A percentile compares a stretch with the other conserved stretches of the same genome.
Evolutionary conservation across 2,329 filamentous ascomycete species (phyloP).

Genomic region (Aspergillus persii): DNA sequence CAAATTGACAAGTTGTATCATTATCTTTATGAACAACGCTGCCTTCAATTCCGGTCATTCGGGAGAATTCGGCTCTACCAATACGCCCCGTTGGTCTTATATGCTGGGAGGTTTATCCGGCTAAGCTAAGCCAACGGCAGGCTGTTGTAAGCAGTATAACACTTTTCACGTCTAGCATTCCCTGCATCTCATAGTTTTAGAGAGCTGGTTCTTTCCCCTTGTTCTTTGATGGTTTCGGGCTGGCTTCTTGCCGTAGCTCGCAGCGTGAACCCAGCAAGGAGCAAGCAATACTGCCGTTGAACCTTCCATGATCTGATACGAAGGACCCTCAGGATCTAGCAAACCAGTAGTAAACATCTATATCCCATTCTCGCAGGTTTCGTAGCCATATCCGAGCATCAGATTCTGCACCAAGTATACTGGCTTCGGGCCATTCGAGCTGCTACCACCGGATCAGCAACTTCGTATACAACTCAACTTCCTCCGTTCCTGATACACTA

Average conservation of each 20-base stretch:
- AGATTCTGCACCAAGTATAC: neutral
- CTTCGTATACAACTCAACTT: neutral
- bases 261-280: neutral
- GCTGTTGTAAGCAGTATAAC: neutral
- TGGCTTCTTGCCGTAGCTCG: neutral
- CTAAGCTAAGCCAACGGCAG: neutral
- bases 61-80: neutral
- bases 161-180: neutral
- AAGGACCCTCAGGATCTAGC: neutral
- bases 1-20: conserved; percentile 42
- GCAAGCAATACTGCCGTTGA: neutral
- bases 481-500: neutral
- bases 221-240: neutral
- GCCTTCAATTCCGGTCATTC: neutral
- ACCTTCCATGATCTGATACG: neutral
- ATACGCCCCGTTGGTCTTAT: neutral
- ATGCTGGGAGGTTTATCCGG: too few relatives aligned
- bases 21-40: conserved; percentile 17
- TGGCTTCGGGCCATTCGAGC: too few relatives aligned
- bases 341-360: neutral
- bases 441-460: neutral
- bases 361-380: neutral
- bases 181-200: neutral
- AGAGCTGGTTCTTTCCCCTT: neutral
- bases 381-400: neutral